These are phyloP conservation scores for Suillus placidus DNA, from an alignment of 768 basidiomycete species.

Conservation along the genomic window DNA sequence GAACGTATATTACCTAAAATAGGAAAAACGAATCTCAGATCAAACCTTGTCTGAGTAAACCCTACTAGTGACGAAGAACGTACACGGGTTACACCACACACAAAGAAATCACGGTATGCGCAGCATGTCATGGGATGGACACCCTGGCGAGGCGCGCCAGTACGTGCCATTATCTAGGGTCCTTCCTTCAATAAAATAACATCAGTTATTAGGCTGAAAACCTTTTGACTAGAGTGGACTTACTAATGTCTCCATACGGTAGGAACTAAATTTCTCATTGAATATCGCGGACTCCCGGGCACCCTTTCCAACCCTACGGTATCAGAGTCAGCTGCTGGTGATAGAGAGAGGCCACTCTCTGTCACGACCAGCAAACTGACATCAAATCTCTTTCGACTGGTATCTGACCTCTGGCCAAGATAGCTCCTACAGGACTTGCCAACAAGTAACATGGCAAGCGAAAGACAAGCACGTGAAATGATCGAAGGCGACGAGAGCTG, in stretches of 20 bases:
- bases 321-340: neutral
- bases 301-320: neutral
- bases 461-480: neutral
- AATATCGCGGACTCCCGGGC: neutral
- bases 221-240: constrained; percentile 1
- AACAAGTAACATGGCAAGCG: neutral
- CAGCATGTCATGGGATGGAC: neutral
- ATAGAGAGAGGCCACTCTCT: neutral
- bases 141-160: neutral
- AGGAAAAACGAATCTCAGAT: constrained; percentile 34
- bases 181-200: neutral
- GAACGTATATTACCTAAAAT: constrained; percentile 25
- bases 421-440: neutral
- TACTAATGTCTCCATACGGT: constrained; percentile 2
- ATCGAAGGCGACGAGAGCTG: neutral
- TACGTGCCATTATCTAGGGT: neutral
- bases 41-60: constrained; percentile 12
- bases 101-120: neutral
- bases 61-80: neutral
- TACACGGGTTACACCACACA: neutral
- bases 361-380: neutral
- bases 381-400: neutral
- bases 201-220: neutral
- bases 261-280: neutral
- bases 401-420: neutral